phyloP scores from a whole-genome alignment of 108 stramenopile species.

The Stephanodiscus triporus region DNA sequence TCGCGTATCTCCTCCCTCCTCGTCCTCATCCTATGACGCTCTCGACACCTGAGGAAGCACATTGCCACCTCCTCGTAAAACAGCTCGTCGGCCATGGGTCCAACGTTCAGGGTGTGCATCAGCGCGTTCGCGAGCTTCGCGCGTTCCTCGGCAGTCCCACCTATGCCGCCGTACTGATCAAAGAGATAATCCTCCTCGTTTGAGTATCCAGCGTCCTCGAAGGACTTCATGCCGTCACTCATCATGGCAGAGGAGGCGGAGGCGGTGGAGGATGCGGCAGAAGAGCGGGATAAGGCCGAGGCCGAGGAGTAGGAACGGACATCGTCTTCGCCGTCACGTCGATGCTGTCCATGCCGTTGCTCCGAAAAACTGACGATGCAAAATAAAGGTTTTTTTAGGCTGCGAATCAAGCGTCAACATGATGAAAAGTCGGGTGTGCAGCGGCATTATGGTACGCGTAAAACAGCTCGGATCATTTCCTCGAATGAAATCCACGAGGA shows the following conservation, averaged over 20 bases:
- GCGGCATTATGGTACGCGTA: not conserved
- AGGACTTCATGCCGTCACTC: constrained; percentile 21
- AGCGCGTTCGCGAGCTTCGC: constrained; percentile 37
- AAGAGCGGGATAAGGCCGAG: not conserved
- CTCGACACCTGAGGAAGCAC: constrained; percentile 49
- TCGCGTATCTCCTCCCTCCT: constrained; percentile 35
- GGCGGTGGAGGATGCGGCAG: not conserved
- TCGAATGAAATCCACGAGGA: not conserved
- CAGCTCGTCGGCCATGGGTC: constrained; percentile 49
- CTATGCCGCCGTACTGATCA: constrained; percentile 48
- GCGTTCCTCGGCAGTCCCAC: constrained; percentile 46
- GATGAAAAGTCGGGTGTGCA: no score
- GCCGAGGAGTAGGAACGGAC: not conserved
- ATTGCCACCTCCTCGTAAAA: constrained; percentile 54
- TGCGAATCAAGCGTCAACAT: no score
- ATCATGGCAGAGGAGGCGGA: not conserved
- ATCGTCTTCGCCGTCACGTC: not conserved
- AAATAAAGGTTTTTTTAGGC: no score
- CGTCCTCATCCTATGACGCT: constrained; percentile 39
- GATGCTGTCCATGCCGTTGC: not conserved
- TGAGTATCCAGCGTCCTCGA: constrained; percentile 40
- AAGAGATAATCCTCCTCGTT: constrained; percentile 53
- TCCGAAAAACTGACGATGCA: no score
- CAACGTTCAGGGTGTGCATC: constrained; percentile 40
- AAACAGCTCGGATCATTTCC: not conserved